Percentiles rank a stretch among this genome's conserved stretches.
Evolutionary conservation across 371 early-diverging fungal genomes (phyloP).

Genomic region (Amoeboaphelidium protococcarum): DNA sequence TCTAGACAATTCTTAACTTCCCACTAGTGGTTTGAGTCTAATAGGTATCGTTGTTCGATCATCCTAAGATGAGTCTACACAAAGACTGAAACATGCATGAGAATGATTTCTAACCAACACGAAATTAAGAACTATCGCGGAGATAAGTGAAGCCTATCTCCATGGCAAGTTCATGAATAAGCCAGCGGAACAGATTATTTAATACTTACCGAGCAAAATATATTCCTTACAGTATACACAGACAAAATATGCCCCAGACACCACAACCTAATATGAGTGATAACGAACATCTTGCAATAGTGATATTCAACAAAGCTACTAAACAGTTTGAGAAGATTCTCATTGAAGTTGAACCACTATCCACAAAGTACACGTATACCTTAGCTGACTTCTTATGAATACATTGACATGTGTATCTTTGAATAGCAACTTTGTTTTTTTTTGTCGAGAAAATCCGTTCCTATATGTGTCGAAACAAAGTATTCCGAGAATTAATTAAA

Average conservation of each 20-base stretch:
- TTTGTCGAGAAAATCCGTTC: not conserved
- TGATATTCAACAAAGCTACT: not conserved
- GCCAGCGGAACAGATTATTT: not conserved
- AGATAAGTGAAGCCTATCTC: not conserved
- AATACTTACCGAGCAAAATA: not conserved
- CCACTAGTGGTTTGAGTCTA: not conserved
- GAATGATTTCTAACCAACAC: not conserved
- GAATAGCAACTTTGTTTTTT: not conserved
- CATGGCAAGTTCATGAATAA: not conserved
- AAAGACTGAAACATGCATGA: not conserved
- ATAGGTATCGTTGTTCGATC: not conserved
- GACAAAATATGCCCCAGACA: not conserved
- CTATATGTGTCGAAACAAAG: not conserved
- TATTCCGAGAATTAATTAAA: not conserved
- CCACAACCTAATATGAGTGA: not conserved
- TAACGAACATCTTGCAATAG: not conserved
- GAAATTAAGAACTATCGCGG: not conserved
- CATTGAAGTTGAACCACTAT: not conserved
- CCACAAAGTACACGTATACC: not conserved
- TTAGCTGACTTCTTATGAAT: not conserved
- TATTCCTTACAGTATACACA: not conserved
- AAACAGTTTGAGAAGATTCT: not conserved
- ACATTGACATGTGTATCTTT: not conserved
- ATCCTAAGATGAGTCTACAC: not conserved
- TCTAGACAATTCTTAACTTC: not conserved